Evolutionary conservation across 176 grass and related monocot genomes (phyloP), one percentile per base, ranked within the genome.

Genomic region (Lolium rigidum): DNA sequence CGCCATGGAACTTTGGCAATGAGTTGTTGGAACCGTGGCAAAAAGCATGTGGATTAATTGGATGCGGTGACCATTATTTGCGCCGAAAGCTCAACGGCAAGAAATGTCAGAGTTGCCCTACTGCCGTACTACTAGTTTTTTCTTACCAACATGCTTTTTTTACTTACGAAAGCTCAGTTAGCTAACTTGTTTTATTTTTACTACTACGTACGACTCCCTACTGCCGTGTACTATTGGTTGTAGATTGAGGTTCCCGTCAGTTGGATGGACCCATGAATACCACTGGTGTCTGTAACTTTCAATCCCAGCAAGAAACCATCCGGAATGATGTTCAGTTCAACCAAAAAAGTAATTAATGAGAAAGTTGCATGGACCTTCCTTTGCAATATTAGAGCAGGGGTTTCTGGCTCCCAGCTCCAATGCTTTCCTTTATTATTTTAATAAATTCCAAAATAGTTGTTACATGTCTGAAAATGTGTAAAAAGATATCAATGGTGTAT

Each of bases 221-320:
- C 31, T 35, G 31, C 31, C 31, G 31, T 35, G 31, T 8, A 44
- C 50, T 21, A 59, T 59, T 59, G 20, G 57, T 59, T 59, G 8
- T 44, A 5, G 67, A 44, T 11, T n/a, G 67, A 41, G 9, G 67
- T 70, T 70, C 38, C 67, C 67, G 67, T 70, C 67, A 70, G 67
- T 70, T 70, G 20, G 67, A 43, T 70, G 37, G 66, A n/a, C 37
- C 1, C 17, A 70, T 4, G 37, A 43, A 11, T 39, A 70, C 37
- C 39, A 58, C n/a, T 20, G 67, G 38, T 70, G 67, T 8, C 38
- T 5, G 38, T 70, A 44, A 43, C 67, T 70, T 11, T 70, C 67
- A 43, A 9, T 15, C 67, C 37, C 67, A 43, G 11, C 67, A 70
- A 3, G 67, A 70, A 70, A 70, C 38, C 38, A 70, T 6, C 38